Evolutionary conservation across 2,329 filamentous ascomycete genomes (phyloP).

Genomic region (Alternaria dauci): DNA sequence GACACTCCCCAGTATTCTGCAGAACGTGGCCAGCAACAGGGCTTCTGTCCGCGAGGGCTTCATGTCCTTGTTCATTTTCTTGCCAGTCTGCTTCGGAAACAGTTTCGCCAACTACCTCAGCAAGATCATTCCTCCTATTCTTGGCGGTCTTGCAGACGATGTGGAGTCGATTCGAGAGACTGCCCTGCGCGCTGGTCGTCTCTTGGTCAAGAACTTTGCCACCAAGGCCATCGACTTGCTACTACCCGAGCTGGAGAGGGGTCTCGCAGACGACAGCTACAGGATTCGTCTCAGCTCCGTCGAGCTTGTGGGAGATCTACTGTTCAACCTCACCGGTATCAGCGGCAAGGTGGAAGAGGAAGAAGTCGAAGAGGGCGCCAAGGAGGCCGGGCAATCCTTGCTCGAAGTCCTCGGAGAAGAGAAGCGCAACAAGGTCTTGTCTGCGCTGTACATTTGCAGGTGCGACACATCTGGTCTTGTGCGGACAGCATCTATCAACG

Average conservation of each 20-base stretch:
- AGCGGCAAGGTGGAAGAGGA: conserved; percentile 78
- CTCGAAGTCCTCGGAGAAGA: conserved; percentile 94
- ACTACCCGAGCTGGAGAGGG: conserved; percentile 92
- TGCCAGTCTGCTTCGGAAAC: conserved; percentile 98
- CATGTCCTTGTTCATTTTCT: conserved; percentile 99
- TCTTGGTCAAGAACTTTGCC: conserved; percentile 98
- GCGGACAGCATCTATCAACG: conserved; percentile 84
- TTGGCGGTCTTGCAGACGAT: conserved; percentile 93
- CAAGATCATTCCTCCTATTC: conserved; percentile 93
- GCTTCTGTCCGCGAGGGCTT: conserved; percentile 93
- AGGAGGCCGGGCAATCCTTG: conserved; percentile 90
- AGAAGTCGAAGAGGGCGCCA: conserved; percentile 80
- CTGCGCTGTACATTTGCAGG: conserved; percentile 96
- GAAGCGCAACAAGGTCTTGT: conserved; percentile 95
- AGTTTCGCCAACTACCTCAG: conserved; percentile 96
- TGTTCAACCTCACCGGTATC: conserved; percentile 98
- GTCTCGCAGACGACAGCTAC: conserved; percentile 96
- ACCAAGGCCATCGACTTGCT: conserved; percentile 92
- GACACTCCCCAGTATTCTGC: conserved; percentile 92
- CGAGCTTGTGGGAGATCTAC: conserved; percentile 91
- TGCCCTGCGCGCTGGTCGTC: conserved; percentile 88
- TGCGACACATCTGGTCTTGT: conserved; percentile 95
- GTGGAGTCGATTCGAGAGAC: conserved; percentile 96
- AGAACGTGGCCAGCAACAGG: conserved; percentile 93
- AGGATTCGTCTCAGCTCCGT: conserved; percentile 98